phyloP scores from a whole-genome alignment of 495 filamentous ascomycete genomes.

The Elaphomyces granulatus region DNA sequence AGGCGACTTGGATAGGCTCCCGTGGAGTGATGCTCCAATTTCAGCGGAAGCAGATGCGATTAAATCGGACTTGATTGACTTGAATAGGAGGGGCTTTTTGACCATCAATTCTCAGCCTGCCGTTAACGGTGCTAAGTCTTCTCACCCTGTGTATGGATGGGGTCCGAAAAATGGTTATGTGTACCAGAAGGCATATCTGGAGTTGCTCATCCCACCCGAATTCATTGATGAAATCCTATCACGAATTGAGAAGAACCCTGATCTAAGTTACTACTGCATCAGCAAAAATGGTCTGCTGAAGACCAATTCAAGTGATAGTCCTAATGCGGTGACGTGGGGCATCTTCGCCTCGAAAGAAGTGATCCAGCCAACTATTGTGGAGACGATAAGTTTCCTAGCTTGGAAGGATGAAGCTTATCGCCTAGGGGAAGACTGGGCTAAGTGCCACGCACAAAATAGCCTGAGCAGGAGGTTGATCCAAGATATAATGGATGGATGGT shows the following conservation, averaged over 20 bases:
- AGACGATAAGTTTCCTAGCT: conserved; percentile 92
- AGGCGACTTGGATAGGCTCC: conserved; percentile 65
- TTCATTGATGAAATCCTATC: conserved; percentile 63
- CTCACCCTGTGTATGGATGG: conserved; percentile 81
- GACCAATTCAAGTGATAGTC: conserved; percentile 72
- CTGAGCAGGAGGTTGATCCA: conserved; percentile 75
- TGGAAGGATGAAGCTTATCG: conserved; percentile 98
- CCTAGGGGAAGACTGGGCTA: conserved; percentile 85
- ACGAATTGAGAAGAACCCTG: conserved; percentile 61
- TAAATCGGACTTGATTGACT: conserved; percentile 54
- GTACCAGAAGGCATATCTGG: conserved; percentile 96
- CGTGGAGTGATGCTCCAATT: conserved; percentile 89
- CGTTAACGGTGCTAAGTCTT: conserved; percentile 82
- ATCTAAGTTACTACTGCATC: conserved; percentile 87
- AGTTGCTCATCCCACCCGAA: conserved; percentile 71
- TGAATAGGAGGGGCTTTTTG: conserved; percentile 77
- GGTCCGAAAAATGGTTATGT: conserved; percentile 91
- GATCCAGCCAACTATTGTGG: conserved; percentile 97
- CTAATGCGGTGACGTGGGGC: conserved; percentile 97
- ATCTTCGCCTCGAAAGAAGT: conserved; percentile 98
- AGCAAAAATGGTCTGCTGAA: conserved; percentile 63
- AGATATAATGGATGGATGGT: conserved; percentile 77
- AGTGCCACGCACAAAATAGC: conserved; percentile 64
- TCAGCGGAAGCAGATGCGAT: conserved; percentile 67
- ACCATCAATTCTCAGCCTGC: conserved; percentile 98